phyloP scores from a whole-genome alignment of 2,329 filamentous ascomycete species.

The Microsporum audouinii region DNA sequence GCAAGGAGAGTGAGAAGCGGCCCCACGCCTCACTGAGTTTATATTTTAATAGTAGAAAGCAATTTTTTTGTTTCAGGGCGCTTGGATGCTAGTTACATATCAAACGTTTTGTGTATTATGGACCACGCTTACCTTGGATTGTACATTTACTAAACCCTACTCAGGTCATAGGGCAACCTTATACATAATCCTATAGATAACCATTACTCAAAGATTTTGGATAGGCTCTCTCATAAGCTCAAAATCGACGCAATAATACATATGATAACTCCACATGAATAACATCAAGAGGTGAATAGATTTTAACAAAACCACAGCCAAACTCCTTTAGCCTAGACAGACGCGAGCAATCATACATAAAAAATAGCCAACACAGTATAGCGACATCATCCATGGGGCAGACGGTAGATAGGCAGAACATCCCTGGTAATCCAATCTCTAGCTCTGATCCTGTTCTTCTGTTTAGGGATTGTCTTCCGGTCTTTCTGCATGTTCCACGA shows the following conservation, averaged over 20 bases:
- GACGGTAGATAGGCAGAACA: neutral
- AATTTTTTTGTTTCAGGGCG: neutral
- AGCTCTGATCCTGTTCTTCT: neutral
- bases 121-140: neutral
- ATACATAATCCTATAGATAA: neutral
- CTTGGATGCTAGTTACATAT: neutral
- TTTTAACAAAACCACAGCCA: neutral
- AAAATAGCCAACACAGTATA: neutral
- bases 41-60: neutral
- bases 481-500: neutral
- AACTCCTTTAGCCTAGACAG: neutral
- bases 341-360: neutral
- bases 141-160: neutral
- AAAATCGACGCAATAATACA: neutral
- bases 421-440: neutral
- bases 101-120: neutral
- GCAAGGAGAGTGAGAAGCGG: constrained; percentile 25
- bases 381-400: neutral
- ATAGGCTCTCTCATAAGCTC: neutral
- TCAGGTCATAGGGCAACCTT: neutral
- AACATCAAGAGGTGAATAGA: neutral
- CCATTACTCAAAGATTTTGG: neutral
- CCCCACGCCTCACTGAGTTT: constrained; percentile 7
- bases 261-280: neutral
- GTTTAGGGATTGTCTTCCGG: neutral